These are phyloP conservation scores for Fomitopsis betulina DNA, from an alignment of 1,284 basidiomycete species.

Conservation along the genomic window DNA sequence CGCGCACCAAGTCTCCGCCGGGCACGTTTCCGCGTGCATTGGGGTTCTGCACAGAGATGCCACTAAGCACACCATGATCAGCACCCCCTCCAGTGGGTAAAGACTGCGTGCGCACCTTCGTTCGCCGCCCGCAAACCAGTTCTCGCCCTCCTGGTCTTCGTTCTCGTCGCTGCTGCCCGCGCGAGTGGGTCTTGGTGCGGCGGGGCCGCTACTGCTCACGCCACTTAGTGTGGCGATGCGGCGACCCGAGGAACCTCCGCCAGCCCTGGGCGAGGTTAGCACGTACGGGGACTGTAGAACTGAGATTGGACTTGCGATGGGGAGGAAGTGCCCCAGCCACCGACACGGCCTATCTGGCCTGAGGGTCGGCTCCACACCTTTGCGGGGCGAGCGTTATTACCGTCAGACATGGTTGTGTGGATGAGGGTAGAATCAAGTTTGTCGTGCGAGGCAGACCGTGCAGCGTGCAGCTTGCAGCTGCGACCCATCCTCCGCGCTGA, in stretches of 20 bases:
- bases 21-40: constrained; percentile 43
- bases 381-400: constrained; percentile 13
- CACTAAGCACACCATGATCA: constrained; percentile 44
- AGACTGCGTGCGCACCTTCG: constrained; percentile 52
- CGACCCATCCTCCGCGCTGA: not conserved
- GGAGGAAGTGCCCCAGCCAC: constrained; percentile 18
- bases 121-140: constrained; percentile 85
- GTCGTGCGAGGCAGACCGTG: too few species aligned
- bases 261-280: not conserved
- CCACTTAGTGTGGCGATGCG: constrained; percentile 23
- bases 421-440: too few species aligned
- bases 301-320: constrained; percentile 19
- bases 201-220: constrained; percentile 11
- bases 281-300: not conserved
- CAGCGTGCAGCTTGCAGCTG: too few species aligned
- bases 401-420: constrained; percentile 14
- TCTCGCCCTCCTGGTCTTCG: constrained; percentile 42
- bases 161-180: constrained; percentile 40
- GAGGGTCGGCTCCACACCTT: constrained; percentile 40
- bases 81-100: too few species aligned
- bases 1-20: constrained; percentile 70
- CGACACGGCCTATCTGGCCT: constrained; percentile 25
- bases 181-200: constrained; percentile 11
- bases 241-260: constrained; percentile 13
- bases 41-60: constrained; percentile 88